Evolutionary conservation across 768 basidiomycete genomes (phyloP), one percentile per base, ranked within the genome.

Genomic region (Tricholoma sp.): DNA sequence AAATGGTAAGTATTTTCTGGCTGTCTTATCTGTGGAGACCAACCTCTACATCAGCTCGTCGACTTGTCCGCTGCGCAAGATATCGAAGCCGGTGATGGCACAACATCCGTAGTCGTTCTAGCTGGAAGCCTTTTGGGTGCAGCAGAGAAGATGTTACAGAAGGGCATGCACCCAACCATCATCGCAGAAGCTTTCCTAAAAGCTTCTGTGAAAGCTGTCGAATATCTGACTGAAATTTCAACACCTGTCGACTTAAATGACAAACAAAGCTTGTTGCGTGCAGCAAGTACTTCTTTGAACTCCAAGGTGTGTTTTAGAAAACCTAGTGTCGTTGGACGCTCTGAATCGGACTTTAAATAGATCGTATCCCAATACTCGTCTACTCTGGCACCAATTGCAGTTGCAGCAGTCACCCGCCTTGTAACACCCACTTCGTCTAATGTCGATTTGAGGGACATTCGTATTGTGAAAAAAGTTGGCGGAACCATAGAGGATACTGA

Each of bases 401-500:
- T 99, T n/a, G 81, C 86, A 52, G 94, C 96, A 29, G 97, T 99
- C 41, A 92, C 89, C 18, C 90, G 94, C 58, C 83, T 99, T 39
- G 85, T 91, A 48, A 91, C 91, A 0, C 81, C 91, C 0, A 85
- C 88, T 5, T 95, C 95, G 4, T 89, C 91, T 9, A 98, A 94
- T 65, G 97, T 99, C 52, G 97, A 99, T 72, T 85, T 99, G 20
- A 83, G 94, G 57, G 97, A 99, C 71, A 88, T 98, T 67, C 87
- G 97, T 32, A 80, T 99, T 61, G 94, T 99, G 52, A 98, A 96
- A 76, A 98, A 98, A 71, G 92, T 98, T 51, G 97, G 97, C 18
- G 97, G 97, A 42, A 98, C 97, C 1, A 99, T 99, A 59, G 97
- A 99, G 71, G 97, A 99, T 70, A 98, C 97, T 2, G 94, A 98